Conservation (phyloP, 1,284 basidiomycete species). For the Puccinia sorghi region DNA sequence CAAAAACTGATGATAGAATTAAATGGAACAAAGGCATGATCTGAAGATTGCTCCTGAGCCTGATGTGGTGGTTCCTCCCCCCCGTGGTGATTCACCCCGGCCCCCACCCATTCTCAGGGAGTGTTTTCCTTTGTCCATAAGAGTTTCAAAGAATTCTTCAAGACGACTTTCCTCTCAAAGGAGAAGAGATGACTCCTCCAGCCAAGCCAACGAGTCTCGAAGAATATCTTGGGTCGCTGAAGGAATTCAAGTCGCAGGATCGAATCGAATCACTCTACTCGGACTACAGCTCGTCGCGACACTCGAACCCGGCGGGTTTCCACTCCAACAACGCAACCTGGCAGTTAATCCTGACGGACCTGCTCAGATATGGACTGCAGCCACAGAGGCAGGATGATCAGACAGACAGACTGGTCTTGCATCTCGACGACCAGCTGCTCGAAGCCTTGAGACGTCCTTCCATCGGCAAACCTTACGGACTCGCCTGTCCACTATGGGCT, state of each 20-base stretch:
- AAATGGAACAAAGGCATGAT: too few relatives aligned
- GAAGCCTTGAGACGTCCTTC: slow-evolving; percentile 8
- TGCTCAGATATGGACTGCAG: slow-evolving; percentile 35
- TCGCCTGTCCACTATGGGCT: slow-evolving; percentile 24
- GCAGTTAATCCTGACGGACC: slow-evolving; percentile 15
- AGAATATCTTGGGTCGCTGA: slow-evolving; percentile 7
- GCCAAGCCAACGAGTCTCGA: background rate
- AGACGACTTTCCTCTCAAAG: background rate
- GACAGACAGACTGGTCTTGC: slow-evolving; percentile 22
- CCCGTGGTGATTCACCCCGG: too few relatives aligned
- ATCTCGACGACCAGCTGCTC: slow-evolving; percentile 38
- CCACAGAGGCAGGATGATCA: background rate
- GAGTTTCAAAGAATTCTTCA: too few relatives aligned
- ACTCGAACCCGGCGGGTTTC: slow-evolving; percentile 43
- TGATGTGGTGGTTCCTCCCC: too few relatives aligned
- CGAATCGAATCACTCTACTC: slow-evolving; percentile 46
- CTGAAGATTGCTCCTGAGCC: too few relatives aligned
- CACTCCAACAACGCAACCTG: slow-evolving; percentile 32
- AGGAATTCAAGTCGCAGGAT: slow-evolving; percentile 42
- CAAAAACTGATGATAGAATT: too few relatives aligned
- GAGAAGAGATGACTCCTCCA: background rate
- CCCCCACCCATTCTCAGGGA: too few relatives aligned
- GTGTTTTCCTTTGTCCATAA: too few relatives aligned
- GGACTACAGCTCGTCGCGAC: slow-evolving; percentile 29
- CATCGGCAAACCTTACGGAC: slow-evolving; percentile 36